Base-by-base conservation (phyloP, 495 filamentous ascomycete genomes). In the Aspergillus indologenus region DNA sequence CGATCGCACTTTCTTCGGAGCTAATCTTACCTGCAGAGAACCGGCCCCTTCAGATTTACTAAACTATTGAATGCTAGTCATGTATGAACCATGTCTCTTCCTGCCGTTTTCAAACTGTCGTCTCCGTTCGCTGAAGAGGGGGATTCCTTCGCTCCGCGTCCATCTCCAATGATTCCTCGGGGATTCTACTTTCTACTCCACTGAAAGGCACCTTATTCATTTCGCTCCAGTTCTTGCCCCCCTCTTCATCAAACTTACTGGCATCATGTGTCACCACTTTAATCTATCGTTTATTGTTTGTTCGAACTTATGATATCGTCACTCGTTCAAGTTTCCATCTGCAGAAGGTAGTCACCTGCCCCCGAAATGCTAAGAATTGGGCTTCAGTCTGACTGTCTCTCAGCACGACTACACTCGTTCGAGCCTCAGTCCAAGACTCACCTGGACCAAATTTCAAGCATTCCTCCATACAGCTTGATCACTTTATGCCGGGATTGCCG, bases 291-390 rank as follows among this genome's bases (percentile, higher is more conserved):
- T n/a, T 51, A 51, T 24, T 29, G 23, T 2, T 51, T 9, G 21
- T 5, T 24, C 48, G 22, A 17, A 31, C 48, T 31, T 29, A 31
- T 51, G 48, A 51, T 29, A 31, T n/a, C 31, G 48, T 51, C 48
- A 51, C 48, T 51, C 48, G 23, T 51, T 51, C 23, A 24, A 3
- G 7, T 11, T 11, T 12, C 15, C 22, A 6, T 29, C 19, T 51
- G 12, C 8, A 18, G 18, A 29, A 51, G 21, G 48, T 29, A n/a
- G 48, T 51, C 48, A 51, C 24, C 48, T 51, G 48, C 48, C 48
- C n/a, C 24, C 17, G 22, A 19, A 4, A 18, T 31, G 15, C 24
- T 29, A 29, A 14, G n/a, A 9, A 47, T 47, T 11, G 45, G 45
- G 45, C 12, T 23, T 47, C 26, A 29, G 9, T 3, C 26, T 26